These are phyloP conservation scores for Crithidia thermophila DNA, from an alignment of 208 protist species.

Conservation along the genomic window DNA sequence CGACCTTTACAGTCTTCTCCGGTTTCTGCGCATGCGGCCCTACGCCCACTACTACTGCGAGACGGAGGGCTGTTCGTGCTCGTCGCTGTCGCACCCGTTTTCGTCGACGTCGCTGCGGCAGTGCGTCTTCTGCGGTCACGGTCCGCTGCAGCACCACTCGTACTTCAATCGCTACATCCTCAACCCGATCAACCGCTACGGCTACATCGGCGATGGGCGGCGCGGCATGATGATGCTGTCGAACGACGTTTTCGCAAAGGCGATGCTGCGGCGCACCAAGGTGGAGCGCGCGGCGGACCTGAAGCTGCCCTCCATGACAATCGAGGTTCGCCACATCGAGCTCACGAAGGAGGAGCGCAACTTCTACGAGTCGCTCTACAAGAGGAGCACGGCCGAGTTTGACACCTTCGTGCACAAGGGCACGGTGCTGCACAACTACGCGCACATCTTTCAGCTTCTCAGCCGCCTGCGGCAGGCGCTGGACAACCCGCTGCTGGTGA, in stretches of 20 bases:
- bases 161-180: conserved; percentile 94
- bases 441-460: conserved; percentile 95
- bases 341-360: conserved; percentile 84
- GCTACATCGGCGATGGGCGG: conserved; percentile 91
- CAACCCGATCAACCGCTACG: conserved; percentile 95
- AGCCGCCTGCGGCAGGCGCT: conserved; percentile 92
- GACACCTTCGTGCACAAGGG: conserved; percentile 92
- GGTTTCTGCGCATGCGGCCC: conserved; percentile 91
- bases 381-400: conserved; percentile 89
- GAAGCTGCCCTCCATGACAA: conserved; percentile 71
- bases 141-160: conserved; percentile 92
- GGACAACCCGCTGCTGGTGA: conserved; percentile 90
- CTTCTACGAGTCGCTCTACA: conserved; percentile 94
- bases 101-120: conserved; percentile 68
- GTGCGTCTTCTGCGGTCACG: conserved; percentile 92
- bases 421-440: conserved; percentile 94
- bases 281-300: conserved; percentile 82
- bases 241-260: conserved; percentile 87
- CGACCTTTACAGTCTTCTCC: conserved; percentile 96
- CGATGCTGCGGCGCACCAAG: conserved; percentile 94
- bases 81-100: conserved; percentile 90
- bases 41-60: conserved; percentile 91
- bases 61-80: conserved; percentile 87
- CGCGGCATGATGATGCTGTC: conserved; percentile 87
- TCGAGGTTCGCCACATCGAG: conserved; percentile 57